Base-by-base conservation (phyloP, 2,329 filamentous ascomycete species). In the Fusarium nisikadoi region DNA sequence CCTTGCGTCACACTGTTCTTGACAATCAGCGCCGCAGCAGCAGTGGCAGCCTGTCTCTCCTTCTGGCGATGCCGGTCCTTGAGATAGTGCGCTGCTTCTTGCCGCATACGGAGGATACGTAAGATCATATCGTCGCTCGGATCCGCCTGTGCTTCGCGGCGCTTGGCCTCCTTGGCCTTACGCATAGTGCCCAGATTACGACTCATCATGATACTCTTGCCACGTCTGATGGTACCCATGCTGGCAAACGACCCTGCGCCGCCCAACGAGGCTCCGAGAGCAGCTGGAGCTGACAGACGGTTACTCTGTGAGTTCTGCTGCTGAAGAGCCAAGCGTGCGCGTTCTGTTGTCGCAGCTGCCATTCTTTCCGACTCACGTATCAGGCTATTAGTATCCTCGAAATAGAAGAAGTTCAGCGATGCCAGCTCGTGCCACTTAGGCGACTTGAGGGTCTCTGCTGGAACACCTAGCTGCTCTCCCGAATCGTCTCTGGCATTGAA, bases 81-180 rank as follows among this genome's bases (percentile, higher is more conserved):
- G 68, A 99, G 86, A 82, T 99, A 99, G 38, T 89, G 85, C 53
- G 91, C 88, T 6, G 96, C 96, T 83, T 98, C 96, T 5, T 94
- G 94, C 59, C 96, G 87, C 96, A 99, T 99, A 56, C 96, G 89
- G 73, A 99, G 83, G 73, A 99, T 99, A 25, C 96, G 89, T 76
- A 99, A 82, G 74, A 99, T 98, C 93, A 98, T 98, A 80, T 99
- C 96, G 81, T 99, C 96, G 80, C 92, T 97, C 4, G 96, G 95
- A 80, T 98, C 96, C 3, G 96, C 95, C 80, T 99, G 96, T 3
- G 94, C 94, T 80, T 98, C 95, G 76, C 95, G 94, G 71, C 96
- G 88, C 84, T 97, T 98, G 82, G 97, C 95, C 80, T 97, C 94
- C 82, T 98, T 98, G 43, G 93, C 94, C 79, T 95, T 94, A 76